These are phyloP conservation scores for Themeda triandra DNA, from an alignment of 176 grass and related monocot species.

Conservation along the genomic window DNA sequence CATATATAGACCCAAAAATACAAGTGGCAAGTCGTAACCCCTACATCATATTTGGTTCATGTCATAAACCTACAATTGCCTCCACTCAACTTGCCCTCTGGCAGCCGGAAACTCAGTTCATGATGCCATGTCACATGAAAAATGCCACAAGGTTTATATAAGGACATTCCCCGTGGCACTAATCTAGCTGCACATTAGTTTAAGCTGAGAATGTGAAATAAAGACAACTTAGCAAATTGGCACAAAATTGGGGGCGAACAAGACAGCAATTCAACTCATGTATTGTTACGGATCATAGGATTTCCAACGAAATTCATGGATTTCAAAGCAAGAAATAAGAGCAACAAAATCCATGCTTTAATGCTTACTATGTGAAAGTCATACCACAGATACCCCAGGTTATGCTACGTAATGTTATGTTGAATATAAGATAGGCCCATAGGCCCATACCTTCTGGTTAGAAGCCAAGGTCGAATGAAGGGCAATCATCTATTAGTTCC, in stretches of 20 bases:
- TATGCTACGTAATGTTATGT: background rate
- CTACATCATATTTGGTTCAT: background rate
- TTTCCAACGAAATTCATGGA: background rate
- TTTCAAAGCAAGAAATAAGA: background rate
- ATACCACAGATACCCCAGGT: background rate
- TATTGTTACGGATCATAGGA: background rate
- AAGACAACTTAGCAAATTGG: background rate
- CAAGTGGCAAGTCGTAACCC: background rate
- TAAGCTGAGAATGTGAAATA: background rate
- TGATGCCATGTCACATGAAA: background rate
- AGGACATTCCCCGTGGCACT: background rate
- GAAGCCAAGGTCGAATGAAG: constrained; percentile 57
- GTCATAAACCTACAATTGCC: background rate
- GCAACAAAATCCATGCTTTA: background rate
- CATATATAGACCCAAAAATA: background rate
- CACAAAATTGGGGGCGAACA: background rate
- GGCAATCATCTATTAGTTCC: constrained; percentile 42
- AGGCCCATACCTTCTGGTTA: constrained; percentile 16
- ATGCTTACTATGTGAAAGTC: background rate
- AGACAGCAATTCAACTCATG: background rate
- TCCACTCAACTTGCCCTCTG: background rate
- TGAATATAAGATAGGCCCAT: background rate
- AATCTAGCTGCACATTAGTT: background rate
- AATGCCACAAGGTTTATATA: background rate
- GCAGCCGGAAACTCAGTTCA: background rate